Evolutionary conservation across 192 early-diverging fungal genomes (phyloP).

Genomic region (Coemansia sp.): DNA sequence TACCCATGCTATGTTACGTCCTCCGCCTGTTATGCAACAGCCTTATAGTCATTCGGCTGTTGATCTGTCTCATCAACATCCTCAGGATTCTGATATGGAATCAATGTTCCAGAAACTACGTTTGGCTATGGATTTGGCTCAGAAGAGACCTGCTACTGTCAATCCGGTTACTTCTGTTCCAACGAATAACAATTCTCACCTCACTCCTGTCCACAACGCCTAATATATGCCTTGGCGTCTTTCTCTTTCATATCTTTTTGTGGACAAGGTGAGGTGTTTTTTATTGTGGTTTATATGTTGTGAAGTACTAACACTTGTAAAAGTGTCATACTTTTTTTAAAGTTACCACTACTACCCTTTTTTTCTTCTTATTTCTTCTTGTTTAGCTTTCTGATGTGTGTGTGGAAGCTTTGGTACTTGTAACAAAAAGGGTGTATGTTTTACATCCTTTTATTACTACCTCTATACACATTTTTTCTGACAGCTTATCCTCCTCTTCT

Average conservation of each 20-base stretch:
- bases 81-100: constrained; percentile 20
- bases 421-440: background rate
- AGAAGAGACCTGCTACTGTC: constrained; percentile 29
- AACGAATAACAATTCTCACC: constrained; percentile 12
- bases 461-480: constrained; percentile 5
- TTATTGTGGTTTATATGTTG: background rate
- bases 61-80: constrained; percentile 23
- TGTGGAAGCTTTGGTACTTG: background rate
- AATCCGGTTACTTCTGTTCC: constrained; percentile 9
- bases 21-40: too few species aligned
- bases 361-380: constrained; percentile 8
- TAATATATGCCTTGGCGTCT: constrained; percentile 9
- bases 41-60: constrained; percentile 21
- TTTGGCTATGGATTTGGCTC: constrained; percentile 32
- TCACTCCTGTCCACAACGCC: constrained; percentile 44
- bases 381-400: constrained; percentile 7
- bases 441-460: constrained; percentile 4
- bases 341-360: background rate
- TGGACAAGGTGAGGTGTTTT: constrained; percentile 4
- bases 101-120: constrained; percentile 50
- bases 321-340: background rate
- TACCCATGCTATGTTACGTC: background rate
- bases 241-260: constrained; percentile 6
- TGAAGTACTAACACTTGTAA: background rate
- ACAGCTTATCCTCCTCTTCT: background rate